phyloP scores from a whole-genome alignment of 345 rosid genomes.

The Pistacia atlantica region DNA sequence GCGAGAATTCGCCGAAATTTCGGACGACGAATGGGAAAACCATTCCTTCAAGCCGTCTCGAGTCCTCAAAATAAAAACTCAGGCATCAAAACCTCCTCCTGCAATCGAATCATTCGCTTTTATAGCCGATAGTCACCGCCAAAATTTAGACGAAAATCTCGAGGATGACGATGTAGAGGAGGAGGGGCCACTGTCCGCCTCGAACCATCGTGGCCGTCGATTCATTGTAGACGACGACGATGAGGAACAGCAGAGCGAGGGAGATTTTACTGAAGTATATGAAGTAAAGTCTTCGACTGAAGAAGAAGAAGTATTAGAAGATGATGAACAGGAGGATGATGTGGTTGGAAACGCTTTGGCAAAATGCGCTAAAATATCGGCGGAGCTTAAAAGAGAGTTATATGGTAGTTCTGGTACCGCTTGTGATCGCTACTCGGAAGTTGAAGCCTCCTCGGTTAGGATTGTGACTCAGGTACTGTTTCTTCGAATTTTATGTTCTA shows the following conservation, averaged over 20 bases:
- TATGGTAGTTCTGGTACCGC: slow-evolving; percentile 69
- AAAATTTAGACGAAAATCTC: slow-evolving; percentile 41
- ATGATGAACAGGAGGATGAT: slow-evolving; percentile 52
- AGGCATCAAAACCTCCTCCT: slow-evolving; percentile 42
- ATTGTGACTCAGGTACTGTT: slow-evolving; percentile 81
- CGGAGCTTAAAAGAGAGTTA: slow-evolving; percentile 71
- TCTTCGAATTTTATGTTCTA: neutral
- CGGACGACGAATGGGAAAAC: slow-evolving; percentile 89
- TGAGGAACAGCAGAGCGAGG: slow-evolving; percentile 29
- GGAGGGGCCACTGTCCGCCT: slow-evolving; percentile 6
- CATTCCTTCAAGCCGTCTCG: slow-evolving; percentile 83
- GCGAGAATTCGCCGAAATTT: slow-evolving; percentile 76
- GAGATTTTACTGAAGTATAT: slow-evolving; percentile 43
- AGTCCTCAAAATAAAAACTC: slow-evolving; percentile 44
- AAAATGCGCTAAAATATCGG: slow-evolving; percentile 82
- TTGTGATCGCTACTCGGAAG: slow-evolving; percentile 80
- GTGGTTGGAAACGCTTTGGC: slow-evolving; percentile 89
- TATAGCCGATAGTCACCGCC: slow-evolving; percentile 19
- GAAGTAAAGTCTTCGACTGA: slow-evolving; percentile 56
- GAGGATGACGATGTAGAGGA: slow-evolving; percentile 50
- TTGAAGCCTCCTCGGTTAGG: slow-evolving; percentile 75
- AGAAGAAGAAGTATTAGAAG: slow-evolving; percentile 47
- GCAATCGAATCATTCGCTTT: slow-evolving; percentile 85
- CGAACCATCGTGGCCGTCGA: slow-evolving; percentile 58
- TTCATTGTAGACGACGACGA: slow-evolving; percentile 81